phyloP scores from a whole-genome alignment of 2,329 filamentous ascomycete genomes.

The Cladophialophora yegresii region DNA sequence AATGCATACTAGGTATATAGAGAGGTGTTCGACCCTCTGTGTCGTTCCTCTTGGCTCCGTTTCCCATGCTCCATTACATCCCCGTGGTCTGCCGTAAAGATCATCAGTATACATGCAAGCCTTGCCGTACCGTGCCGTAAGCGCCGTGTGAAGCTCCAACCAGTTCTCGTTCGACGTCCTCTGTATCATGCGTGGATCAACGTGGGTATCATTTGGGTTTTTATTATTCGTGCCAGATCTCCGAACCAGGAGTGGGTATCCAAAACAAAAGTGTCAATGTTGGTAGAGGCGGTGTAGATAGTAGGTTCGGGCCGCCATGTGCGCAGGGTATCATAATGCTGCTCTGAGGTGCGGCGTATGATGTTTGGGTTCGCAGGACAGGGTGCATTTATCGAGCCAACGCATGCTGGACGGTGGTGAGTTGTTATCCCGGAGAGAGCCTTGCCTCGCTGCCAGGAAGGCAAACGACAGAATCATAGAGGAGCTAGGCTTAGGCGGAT shows the following conservation, averaged over 20 bases:
- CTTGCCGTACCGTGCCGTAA: not conserved
- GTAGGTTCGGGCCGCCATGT: not conserved
- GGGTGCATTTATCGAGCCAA: not conserved
- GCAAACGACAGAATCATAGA: not conserved
- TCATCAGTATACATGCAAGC: not conserved
- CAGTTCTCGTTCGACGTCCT: not conserved
- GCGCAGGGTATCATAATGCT: not conserved
- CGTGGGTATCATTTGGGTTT: not conserved
- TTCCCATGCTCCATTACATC: not conserved
- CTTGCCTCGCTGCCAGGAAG: not conserved
- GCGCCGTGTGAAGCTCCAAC: not conserved
- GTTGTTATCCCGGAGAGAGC: not conserved
- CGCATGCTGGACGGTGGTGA: not conserved
- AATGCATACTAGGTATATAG: too few species aligned
- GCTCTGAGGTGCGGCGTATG: not conserved
- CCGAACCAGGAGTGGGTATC: not conserved
- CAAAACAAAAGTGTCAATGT: not conserved
- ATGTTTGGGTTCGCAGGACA: not conserved
- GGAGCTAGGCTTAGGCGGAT: not conserved
- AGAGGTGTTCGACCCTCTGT: too few species aligned
- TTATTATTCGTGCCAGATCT: not conserved
- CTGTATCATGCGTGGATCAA: not conserved
- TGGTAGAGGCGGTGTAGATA: not conserved
- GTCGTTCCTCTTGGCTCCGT: not conserved
- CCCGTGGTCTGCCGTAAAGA: not conserved